Conservation (phyloP, 2,329 filamentous ascomycete species). For the Dendrostoma leiphaemia region DNA sequence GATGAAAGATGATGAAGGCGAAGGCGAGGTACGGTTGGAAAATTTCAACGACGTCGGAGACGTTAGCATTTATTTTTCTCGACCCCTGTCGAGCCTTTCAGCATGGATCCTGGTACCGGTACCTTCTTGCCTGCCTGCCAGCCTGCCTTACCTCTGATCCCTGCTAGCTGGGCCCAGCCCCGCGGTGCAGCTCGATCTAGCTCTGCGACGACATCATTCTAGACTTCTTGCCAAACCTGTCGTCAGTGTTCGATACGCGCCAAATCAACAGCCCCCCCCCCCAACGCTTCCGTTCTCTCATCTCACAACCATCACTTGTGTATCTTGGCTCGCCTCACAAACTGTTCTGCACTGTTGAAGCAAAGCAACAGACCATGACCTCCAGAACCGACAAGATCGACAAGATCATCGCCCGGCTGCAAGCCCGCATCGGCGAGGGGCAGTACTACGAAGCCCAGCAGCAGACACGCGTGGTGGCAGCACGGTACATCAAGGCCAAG, state of each 20-base stretch:
- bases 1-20: not conserved
- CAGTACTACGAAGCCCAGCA: slow-evolving; percentile 98
- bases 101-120: too few relatives aligned
- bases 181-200: not conserved
- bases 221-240: not conserved
- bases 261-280: not conserved
- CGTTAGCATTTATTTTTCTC: too few relatives aligned
- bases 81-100: too few relatives aligned
- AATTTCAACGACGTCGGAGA: not conserved
- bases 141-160: not conserved
- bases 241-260: not conserved
- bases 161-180: not conserved
- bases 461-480: slow-evolving; percentile 92
- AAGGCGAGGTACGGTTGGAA: not conserved
- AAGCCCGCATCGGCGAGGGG: slow-evolving; percentile 66
- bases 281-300: not conserved
- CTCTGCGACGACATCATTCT: not conserved
- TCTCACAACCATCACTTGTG: not conserved
- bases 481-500: slow-evolving; percentile 84
- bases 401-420: slow-evolving; percentile 64
- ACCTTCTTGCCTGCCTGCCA: too few relatives aligned
- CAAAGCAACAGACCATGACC: slow-evolving; percentile 10
- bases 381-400: slow-evolving; percentile 46
- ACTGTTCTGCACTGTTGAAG: too few relatives aligned
- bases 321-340: too few relatives aligned